phyloP scores from a whole-genome alignment of 768 basidiomycete species.

The Lactifluus subvellereus region DNA sequence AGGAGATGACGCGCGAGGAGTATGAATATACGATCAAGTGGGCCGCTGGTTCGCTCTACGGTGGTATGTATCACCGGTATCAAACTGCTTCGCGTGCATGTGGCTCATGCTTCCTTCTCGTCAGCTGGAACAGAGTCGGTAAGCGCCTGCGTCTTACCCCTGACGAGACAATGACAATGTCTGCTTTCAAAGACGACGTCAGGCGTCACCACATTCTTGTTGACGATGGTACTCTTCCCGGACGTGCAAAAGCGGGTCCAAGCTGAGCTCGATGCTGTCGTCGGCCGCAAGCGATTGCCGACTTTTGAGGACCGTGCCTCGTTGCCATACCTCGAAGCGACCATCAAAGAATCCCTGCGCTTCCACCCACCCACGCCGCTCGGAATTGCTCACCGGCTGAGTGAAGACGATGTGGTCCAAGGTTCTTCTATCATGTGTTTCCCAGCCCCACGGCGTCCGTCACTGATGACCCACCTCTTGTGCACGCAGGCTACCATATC shows the following conservation, averaged over 20 bases:
- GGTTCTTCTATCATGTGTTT: background rate
- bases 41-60: conserved; percentile 24
- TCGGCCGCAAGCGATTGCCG: conserved; percentile 20
- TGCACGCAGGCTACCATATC: conserved; percentile 29
- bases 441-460: background rate
- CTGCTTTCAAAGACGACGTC: conserved; percentile 11
- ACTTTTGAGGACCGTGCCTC: conserved; percentile 17
- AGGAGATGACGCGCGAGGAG: conserved; percentile 23
- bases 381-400: conserved; percentile 31
- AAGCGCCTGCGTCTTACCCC: background rate
- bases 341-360: conserved; percentile 23
- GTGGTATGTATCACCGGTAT: conserved; percentile 8
- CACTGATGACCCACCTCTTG: background rate
- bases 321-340: conserved; percentile 22
- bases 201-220: conserved; percentile 20
- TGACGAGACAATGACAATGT: no score
- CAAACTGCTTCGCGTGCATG: background rate
- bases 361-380: conserved; percentile 23
- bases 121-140: conserved; percentile 22
- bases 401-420: conserved; percentile 31
- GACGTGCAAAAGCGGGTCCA: conserved; percentile 20
- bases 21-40: conserved; percentile 25
- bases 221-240: conserved; percentile 22
- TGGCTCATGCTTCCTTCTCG: background rate
- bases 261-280: conserved; percentile 19